A percentile compares a stretch with the other conserved stretches of the same genome.
Evolutionary conservation across 805 yeast genomes (phyloP).

Genomic region (Spathaspora hagerdaliae): DNA sequence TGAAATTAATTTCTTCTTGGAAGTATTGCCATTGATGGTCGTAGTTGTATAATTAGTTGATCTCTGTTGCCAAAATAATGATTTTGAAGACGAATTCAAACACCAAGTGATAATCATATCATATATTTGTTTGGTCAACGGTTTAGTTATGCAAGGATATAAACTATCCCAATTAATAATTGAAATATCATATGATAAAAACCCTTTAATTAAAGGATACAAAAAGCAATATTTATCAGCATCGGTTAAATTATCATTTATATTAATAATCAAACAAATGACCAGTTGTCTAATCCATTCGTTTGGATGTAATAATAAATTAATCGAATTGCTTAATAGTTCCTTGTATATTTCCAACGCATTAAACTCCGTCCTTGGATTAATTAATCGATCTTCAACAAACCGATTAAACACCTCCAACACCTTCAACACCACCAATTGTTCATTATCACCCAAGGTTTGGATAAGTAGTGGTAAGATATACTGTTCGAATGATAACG

Average conservation of each 20-base stretch:
- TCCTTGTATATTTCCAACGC: constrained; percentile 37
- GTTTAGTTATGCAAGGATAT: constrained; percentile 65
- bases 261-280: constrained; percentile 54
- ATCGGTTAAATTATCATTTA: constrained; percentile 57
- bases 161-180: constrained; percentile 64
- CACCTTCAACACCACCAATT: constrained; percentile 69
- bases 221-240: constrained; percentile 84
- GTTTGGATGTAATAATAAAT: constrained; percentile 79
- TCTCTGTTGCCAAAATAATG: constrained; percentile 74
- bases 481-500: constrained; percentile 79
- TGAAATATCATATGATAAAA: constrained; percentile 70
- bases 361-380: constrained; percentile 33
- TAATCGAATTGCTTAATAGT: constrained; percentile 33
- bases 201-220: constrained; percentile 76
- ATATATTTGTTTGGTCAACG: constrained; percentile 63
- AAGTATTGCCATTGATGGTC: constrained; percentile 1
- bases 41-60: constrained; percentile 7
- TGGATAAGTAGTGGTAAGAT: constrained; percentile 81
- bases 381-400: constrained; percentile 28
- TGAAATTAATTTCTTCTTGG: constrained; percentile 17
- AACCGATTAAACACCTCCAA: constrained; percentile 39
- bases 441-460: constrained; percentile 80
- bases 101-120: constrained; percentile 71
- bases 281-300: constrained; percentile 76
- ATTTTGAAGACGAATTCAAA: constrained; percentile 48